phyloP scores from a whole-genome alignment of 2,329 filamentous ascomycete species.

The Cercospora berteroae region DNA sequence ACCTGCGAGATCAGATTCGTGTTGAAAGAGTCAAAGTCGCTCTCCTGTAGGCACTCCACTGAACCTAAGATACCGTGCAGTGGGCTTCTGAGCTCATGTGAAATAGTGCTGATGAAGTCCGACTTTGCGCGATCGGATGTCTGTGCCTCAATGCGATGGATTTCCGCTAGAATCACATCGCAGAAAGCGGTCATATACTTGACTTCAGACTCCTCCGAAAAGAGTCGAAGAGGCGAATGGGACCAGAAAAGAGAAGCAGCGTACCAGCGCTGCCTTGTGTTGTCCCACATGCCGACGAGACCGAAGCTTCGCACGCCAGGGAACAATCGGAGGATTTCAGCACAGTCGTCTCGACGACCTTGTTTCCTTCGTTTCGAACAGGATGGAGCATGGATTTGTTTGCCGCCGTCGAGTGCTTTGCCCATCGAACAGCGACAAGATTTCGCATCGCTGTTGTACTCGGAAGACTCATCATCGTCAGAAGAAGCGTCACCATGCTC shows the following conservation, averaged over 20 bases:
- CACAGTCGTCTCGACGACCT: slow-evolving; percentile 29
- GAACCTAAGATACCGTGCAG: slow-evolving; percentile 51
- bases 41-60: slow-evolving; percentile 51
- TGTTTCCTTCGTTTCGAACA: slow-evolving; percentile 28
- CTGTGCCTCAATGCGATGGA: slow-evolving; percentile 42
- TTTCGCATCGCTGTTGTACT: slow-evolving; percentile 22
- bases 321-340: slow-evolving; percentile 40
- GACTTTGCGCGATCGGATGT: slow-evolving; percentile 50
- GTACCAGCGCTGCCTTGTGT: slow-evolving; percentile 39
- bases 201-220: slow-evolving; percentile 43
- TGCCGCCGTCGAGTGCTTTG: slow-evolving; percentile 4
- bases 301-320: slow-evolving; percentile 50
- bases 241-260: slow-evolving; percentile 45
- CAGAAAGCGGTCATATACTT: slow-evolving; percentile 44
- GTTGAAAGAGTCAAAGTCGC: slow-evolving; percentile 41
- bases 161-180: slow-evolving; percentile 44
- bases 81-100: slow-evolving; percentile 52
- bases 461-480: slow-evolving; percentile 32
- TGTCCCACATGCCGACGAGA: slow-evolving; percentile 55
- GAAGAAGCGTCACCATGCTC: slow-evolving; percentile 30
- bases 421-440: slow-evolving; percentile 10
- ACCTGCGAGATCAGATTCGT: slow-evolving; percentile 49
- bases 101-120: slow-evolving; percentile 54
- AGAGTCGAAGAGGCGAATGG: slow-evolving; percentile 45
- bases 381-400: slow-evolving; percentile 13